Evolutionary conservation across 306 rosid species (phyloP).

Genomic region (Comarum palustre): DNA sequence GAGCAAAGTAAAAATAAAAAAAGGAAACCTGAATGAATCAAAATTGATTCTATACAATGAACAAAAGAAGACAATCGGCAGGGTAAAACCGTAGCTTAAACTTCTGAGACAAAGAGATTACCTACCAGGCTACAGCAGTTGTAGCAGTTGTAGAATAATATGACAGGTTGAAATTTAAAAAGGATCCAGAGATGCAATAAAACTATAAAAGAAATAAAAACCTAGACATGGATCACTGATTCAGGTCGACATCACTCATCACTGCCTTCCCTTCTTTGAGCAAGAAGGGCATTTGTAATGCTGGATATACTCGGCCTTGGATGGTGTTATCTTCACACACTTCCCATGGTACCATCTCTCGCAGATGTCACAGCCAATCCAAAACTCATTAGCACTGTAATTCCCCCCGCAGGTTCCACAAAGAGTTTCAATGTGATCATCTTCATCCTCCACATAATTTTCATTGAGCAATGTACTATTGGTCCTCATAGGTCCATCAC

Average conservation of each 20-base stretch:
- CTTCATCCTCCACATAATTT: conserved; percentile 44
- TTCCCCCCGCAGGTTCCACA: conserved; percentile 64
- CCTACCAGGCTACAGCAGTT: background rate
- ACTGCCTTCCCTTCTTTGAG: conserved; percentile 41
- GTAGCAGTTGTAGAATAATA: background rate
- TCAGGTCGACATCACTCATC: conserved; percentile 12
- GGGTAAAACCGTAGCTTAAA: background rate
- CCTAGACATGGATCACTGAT: background rate
- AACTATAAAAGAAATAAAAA: background rate
- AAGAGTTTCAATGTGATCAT: conserved; percentile 50
- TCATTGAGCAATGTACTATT: conserved; percentile 39
- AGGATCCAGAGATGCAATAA: background rate
- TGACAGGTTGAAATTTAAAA: background rate
- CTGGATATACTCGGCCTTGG: conserved; percentile 48
- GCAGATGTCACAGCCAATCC: conserved; percentile 63
- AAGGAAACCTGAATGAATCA: background rate
- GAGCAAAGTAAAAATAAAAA: background rate
- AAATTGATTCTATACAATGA: background rate
- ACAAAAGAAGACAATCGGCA: background rate
- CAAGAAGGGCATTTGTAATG: conserved; percentile 61
- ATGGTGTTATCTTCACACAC: conserved; percentile 63
- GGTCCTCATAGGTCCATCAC: conserved; percentile 43
- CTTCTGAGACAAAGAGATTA: background rate
- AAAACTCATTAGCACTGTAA: conserved; percentile 52
- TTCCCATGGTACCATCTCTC: conserved; percentile 63